A percentile compares a stretch with the other conserved stretches of the same genome.
Evolutionary conservation across 768 basidiomycete species (phyloP).

Genomic region (Favolaschia claudopus): DNA sequence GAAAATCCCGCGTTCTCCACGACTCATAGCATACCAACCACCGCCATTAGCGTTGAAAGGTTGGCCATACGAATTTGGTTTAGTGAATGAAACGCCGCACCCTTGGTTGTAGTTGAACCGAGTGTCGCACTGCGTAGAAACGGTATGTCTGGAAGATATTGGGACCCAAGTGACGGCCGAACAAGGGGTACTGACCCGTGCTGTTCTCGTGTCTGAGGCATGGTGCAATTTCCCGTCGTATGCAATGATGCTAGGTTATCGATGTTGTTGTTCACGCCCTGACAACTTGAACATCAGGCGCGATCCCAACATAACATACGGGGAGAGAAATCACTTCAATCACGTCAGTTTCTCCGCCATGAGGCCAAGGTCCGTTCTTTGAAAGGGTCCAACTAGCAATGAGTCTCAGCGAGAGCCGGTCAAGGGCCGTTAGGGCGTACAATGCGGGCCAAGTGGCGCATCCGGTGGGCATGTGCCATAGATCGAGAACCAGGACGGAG

Average conservation of each 20-base stretch:
- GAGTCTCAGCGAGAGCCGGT: background rate
- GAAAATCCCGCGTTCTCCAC: constrained; percentile 50
- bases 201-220: constrained; percentile 50
- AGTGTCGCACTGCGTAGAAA: constrained; percentile 58
- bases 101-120: constrained; percentile 37
- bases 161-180: background rate
- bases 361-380: constrained; percentile 60
- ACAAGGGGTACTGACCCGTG: constrained; percentile 49
- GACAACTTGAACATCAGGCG: constrained; percentile 4
- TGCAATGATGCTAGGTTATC: constrained; percentile 63
- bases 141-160: constrained; percentile 39
- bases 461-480: constrained; percentile 68
- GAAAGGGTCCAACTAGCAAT: constrained; percentile 53
- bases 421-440: constrained; percentile 28
- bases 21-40: constrained; percentile 66
- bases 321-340: constrained; percentile 50
- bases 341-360: constrained; percentile 68
- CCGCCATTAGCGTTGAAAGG: constrained; percentile 61
- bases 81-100: constrained; percentile 55
- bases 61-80: constrained; percentile 51
- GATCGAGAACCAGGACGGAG: constrained; percentile 56
- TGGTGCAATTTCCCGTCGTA: constrained; percentile 56
- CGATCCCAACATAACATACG: no score
- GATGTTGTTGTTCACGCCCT: constrained; percentile 58
- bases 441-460: constrained; percentile 71